Percentiles rank a stretch among this genome's conserved stretches.
These are phyloP conservation scores for Pyrenophora graminea DNA, from an alignment of 2,329 filamentous ascomycete species.

Conservation along the genomic window DNA sequence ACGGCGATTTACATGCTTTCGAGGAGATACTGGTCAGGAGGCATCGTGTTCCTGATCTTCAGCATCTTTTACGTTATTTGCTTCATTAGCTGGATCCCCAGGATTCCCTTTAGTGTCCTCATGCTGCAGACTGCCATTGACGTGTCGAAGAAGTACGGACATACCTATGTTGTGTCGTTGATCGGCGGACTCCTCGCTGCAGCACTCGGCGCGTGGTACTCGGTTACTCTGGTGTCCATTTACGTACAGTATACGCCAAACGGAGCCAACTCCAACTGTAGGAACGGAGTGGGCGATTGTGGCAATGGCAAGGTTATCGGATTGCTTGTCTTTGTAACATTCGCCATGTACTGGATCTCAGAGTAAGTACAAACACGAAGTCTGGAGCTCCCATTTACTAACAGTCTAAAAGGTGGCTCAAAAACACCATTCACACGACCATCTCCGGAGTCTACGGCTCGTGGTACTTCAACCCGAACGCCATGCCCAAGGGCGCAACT, in stretches of 20 bases:
- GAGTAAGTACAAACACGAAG: slow-evolving; percentile 53
- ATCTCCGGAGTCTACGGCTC: slow-evolving; percentile 88
- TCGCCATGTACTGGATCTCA: slow-evolving; percentile 91
- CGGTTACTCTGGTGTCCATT: slow-evolving; percentile 81
- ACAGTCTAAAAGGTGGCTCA: slow-evolving; percentile 63
- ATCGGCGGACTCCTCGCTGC: slow-evolving; percentile 77
- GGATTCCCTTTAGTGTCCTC: slow-evolving; percentile 87
- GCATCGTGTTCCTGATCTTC: slow-evolving; percentile 85
- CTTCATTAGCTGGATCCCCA: slow-evolving; percentile 83
- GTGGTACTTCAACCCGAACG: slow-evolving; percentile 81
- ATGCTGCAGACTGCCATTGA: slow-evolving; percentile 89
- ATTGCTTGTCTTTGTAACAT: slow-evolving; percentile 82
- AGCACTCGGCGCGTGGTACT: slow-evolving; percentile 82
- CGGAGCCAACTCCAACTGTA: slow-evolving; percentile 59
- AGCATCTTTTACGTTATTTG: slow-evolving; percentile 71
- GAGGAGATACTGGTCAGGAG: slow-evolving; percentile 76
- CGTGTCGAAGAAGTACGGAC: slow-evolving; percentile 79
- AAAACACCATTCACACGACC: slow-evolving; percentile 88
- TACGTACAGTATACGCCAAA: slow-evolving; percentile 82
- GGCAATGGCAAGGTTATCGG: slow-evolving; percentile 79
- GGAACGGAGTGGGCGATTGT: slow-evolving; percentile 63
- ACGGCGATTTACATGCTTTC: slow-evolving; percentile 86
- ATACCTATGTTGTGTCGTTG: slow-evolving; percentile 85
- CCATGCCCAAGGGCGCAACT: slow-evolving; percentile 77
- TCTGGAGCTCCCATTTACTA: slow-evolving; percentile 55